Base-by-base conservation (phyloP, 805 yeast genomes). In the Saccharomycopsis sp. region DNA sequence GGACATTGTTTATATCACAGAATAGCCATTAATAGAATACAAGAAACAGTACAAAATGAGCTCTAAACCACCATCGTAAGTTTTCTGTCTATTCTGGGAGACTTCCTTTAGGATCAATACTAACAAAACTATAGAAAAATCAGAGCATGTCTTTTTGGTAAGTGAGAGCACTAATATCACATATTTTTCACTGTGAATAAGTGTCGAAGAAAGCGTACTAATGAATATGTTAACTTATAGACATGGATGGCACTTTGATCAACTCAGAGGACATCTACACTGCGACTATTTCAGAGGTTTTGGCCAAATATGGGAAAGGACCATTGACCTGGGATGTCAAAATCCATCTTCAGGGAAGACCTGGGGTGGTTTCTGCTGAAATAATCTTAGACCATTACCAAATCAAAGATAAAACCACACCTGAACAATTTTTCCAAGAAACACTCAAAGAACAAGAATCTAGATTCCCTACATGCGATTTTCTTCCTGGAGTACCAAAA, bases 261-360 rank as follows among this genome's bases (percentile, higher is more conserved):
- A 89, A 91, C 73, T 88, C 97, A 2, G 99, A 94, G 71, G 95
- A 89, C 63, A 77, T 91, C 57, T 94, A 94, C 70, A 92, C 99
- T 0, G 82, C 82, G 57, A 87, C 89, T 2, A 75, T 89, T 34
- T 80, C 87, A 53, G 85, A 82, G 56, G 70, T 89, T 1, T 75
- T 94, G 24, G 80, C 82, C 14, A 74, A 76, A 56, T 86, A 81
- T 66, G 89, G 87, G 8, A 87, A 85, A 66, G 95, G 95, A 0
- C 85, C 88, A 1, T 77, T 87, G 62, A 85, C 94, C 0, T 92
- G 98, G 97, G 95, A 89, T 62, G 80, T 91, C 53, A 94, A 94
- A 71, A 77, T 90, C 61, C 79, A 85, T 62, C 73, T 94, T 24
- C 98, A 94, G 73, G 99, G 99, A 0, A 76, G 89, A 50, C 97